Base-by-base conservation (phyloP, 2,329 filamentous ascomycete genomes). In the Fonsecaea erecta region DNA sequence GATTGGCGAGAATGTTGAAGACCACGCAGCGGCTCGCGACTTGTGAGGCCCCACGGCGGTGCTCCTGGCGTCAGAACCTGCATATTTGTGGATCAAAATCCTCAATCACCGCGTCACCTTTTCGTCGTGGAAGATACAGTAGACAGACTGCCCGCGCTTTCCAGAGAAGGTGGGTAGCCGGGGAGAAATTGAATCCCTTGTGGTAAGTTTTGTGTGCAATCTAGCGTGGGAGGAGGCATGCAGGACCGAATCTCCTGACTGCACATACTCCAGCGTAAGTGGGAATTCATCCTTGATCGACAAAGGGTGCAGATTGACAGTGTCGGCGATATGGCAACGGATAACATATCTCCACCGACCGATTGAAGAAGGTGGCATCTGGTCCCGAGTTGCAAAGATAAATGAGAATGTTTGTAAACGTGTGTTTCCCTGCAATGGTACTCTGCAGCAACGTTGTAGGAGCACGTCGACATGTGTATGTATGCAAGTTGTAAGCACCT, bases 401-500 rank as follows among this genome's bases (percentile, higher is more conserved):
- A 48, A 48, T 48, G 21, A 3, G 3, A 4, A 6, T 21, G 16
- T 18, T 4, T 48, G 11, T 14, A 48, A 24, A 48, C 43, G 2
- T 24, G 9, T 16, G n/a, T n/a, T n/a, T 48, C 18, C 9, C 43
- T 24, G 43, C 9, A n/a, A 24, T 32, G 4, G 26, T 58, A 11
- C 55, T 34, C 37, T 34, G 55, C 37, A 34, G 40, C 37, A 30
- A 7, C 37, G 30, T 58, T 30, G 24, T 9, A 48, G 18, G 7
- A 24, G 43, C 43, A 48, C 2, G 7, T 8, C 21, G 43, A 21
- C 43, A 24, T 21, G 43, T 48, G 43, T 21, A 48, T 48, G 43
- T 21, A 48, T 21, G 43, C 21, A 24, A 12, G 6, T 48, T 30
- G 57, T 52, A 60, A 60, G 30, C 57, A 60, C 43, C 28, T 48